Conservation (phyloP, 352 stramenopile genomes). For the Pythium scleroteichum region DNA sequence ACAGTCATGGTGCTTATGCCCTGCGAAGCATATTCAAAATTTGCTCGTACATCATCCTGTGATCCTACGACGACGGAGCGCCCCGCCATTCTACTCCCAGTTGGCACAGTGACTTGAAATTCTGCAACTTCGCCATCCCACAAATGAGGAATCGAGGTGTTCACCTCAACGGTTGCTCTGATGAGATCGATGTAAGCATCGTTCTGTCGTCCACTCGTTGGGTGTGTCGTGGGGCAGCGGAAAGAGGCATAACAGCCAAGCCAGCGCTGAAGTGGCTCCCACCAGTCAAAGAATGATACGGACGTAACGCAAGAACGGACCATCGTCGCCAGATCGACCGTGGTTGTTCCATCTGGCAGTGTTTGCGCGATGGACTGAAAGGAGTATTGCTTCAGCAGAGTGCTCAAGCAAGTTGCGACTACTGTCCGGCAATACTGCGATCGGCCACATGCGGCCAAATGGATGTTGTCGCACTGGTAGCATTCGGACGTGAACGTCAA, state of each 20-base stretch:
- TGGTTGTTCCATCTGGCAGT: background rate
- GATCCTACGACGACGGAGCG: background rate
- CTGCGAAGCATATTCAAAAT: constrained; percentile 20
- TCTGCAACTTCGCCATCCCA: background rate
- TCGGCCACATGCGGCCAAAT: constrained; percentile 16
- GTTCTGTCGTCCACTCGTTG: background rate
- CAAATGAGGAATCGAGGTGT: background rate
- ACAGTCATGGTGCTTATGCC: constrained; percentile 6
- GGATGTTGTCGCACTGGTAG: constrained; percentile 7
- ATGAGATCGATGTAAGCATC: constrained; percentile 10
- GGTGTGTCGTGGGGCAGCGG: constrained; percentile 12
- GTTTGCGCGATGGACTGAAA: constrained; percentile 5
- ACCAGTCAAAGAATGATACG: constrained; percentile 30
- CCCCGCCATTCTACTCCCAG: background rate
- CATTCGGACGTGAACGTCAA: constrained; percentile 9
- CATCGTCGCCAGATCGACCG: constrained; percentile 1
- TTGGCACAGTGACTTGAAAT: background rate
- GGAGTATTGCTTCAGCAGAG: constrained; percentile 4
- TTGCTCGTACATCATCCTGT: background rate
- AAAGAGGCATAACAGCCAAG: constrained; percentile 29
- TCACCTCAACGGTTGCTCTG: constrained; percentile 1
- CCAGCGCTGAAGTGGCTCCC: constrained; percentile 29
- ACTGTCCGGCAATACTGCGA: constrained; percentile 16
- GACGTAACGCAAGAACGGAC: background rate
- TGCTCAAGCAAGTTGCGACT: constrained; percentile 7